Percentiles rank a stretch among this genome's conserved stretches.
phyloP scores from a whole-genome alignment of 495 filamentous ascomycete species.

The Aspergillus biplanus region DNA sequence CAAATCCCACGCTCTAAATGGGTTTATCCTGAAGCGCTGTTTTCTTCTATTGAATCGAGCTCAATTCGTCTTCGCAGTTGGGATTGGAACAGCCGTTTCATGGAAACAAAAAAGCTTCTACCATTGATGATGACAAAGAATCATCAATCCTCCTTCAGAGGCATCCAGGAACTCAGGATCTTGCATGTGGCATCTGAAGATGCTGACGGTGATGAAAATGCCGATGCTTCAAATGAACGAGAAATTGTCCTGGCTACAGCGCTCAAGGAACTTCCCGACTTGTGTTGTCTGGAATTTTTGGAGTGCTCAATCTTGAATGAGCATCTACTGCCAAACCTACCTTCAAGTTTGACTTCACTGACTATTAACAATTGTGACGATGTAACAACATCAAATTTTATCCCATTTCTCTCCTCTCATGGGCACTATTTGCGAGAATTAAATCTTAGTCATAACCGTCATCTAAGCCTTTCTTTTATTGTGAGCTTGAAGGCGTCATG shows the following conservation, averaged over 20 bases:
- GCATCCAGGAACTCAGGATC: slow-evolving; percentile 61
- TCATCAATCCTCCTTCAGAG: slow-evolving; percentile 58
- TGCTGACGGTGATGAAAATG: slow-evolving; percentile 17
- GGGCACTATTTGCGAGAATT: slow-evolving; percentile 66
- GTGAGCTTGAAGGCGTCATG: slow-evolving; percentile 62
- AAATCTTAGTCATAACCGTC: slow-evolving; percentile 73
- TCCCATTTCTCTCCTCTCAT: slow-evolving; percentile 61
- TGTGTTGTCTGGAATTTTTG: slow-evolving; percentile 68
- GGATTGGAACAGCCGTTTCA: slow-evolving; percentile 77
- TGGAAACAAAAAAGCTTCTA: slow-evolving; percentile 52
- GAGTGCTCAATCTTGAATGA: slow-evolving; percentile 67
- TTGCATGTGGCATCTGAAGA: slow-evolving; percentile 63
- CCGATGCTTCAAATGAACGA: slow-evolving; percentile 27
- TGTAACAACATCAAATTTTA: slow-evolving; percentile 61
- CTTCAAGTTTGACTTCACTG: slow-evolving; percentile 62
- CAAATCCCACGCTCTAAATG: slow-evolving; percentile 52
- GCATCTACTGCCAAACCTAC: slow-evolving; percentile 62
- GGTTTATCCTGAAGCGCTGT: slow-evolving; percentile 63
- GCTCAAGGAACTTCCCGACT: slow-evolving; percentile 59
- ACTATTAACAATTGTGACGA: slow-evolving; percentile 76
- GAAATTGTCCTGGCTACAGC: slow-evolving; percentile 58
- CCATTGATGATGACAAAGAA: slow-evolving; percentile 59
- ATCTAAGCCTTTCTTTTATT: slow-evolving; percentile 73
- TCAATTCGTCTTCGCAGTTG: slow-evolving; percentile 63
- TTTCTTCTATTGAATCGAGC: slow-evolving; percentile 54